Evolutionary conservation across 169 alveolate species (phyloP), one percentile per base, ranked within the genome.

Genomic region (Babesia divergens): DNA sequence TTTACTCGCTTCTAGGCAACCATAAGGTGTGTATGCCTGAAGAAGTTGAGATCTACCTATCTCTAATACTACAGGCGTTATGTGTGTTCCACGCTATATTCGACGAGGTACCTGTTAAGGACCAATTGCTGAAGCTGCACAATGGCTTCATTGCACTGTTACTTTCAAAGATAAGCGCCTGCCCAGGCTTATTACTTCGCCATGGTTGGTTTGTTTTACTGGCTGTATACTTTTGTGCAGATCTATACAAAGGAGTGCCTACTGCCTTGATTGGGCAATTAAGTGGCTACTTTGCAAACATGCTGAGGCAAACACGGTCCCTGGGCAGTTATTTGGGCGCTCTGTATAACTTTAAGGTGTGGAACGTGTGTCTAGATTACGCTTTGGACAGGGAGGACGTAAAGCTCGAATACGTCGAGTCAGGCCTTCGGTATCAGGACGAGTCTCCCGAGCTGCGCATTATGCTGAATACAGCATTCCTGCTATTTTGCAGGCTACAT

Each of bases 1-100:
- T 74, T 18, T 74, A 29, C 9, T 53, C 84, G 13, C 34, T 74
- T 16, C 68, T 74, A 20, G 77, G 81, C 65, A 54, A 52, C n/a
- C 54, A 54, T 0, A 22, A 18, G n/a, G 18, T 58, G 1, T 35
- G 81, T 32, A 26, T 47, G 55, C 7, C 40, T 11, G 42, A 38
- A 1, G 70, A 68, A 2, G 72, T 34, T 26, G 46, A 42, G 24
- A 3, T 35, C 13, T 52, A 68, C 43, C 31, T 52, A 47, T 51
- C 49, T n/a, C 43, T 76, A 8, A 46, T 76, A 3, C 13, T 28
- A 51, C 55, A 76, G 49, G 55, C 69, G 31, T 35, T 76, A 5
- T 49, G 81, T 18, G 42, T 66, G 18, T 54, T 64, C 42, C 66
- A 76, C 50, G 37, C 54, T 14, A 55, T 76, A 18, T 47, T 55